phyloP scores from a whole-genome alignment of 495 filamentous ascomycete species.

The Chaetomium cochliodes region DNA sequence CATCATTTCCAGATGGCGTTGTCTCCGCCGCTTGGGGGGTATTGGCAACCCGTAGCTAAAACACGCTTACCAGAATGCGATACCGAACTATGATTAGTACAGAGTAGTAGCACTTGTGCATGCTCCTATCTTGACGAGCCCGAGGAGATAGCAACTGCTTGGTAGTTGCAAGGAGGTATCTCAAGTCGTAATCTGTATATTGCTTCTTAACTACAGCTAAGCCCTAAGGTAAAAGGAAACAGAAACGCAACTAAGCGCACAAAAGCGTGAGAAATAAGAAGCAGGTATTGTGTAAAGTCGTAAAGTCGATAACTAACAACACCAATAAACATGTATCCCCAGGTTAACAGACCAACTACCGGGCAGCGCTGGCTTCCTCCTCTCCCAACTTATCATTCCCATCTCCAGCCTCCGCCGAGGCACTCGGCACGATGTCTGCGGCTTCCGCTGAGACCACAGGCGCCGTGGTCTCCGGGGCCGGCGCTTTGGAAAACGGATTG shows the following conservation, averaged over 20 bases:
- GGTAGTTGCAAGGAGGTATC: not conserved
- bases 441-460: not conserved
- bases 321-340: no score
- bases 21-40: not conserved
- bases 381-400: not conserved
- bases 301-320: no score
- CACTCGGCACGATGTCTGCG: not conserved
- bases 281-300: no score
- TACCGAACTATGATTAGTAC: not conserved
- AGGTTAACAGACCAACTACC: no score
- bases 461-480: not conserved
- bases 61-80: constrained; percentile 1
- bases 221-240: no score
- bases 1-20: constrained; percentile 6
- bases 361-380: not conserved
- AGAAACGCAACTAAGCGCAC: no score
- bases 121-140: not conserved
- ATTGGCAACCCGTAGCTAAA: not conserved
- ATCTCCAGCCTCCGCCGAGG: not conserved
- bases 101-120: not conserved
- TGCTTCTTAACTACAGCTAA: no score
- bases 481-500: constrained; percentile 24
- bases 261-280: no score
- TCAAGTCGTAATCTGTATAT: no score
- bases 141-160: not conserved